A percentile compares a stretch with the other conserved stretches of the same genome.
phyloP scores from a whole-genome alignment of 306 rosid species.

The Cotoneaster glaucophyllus region DNA sequence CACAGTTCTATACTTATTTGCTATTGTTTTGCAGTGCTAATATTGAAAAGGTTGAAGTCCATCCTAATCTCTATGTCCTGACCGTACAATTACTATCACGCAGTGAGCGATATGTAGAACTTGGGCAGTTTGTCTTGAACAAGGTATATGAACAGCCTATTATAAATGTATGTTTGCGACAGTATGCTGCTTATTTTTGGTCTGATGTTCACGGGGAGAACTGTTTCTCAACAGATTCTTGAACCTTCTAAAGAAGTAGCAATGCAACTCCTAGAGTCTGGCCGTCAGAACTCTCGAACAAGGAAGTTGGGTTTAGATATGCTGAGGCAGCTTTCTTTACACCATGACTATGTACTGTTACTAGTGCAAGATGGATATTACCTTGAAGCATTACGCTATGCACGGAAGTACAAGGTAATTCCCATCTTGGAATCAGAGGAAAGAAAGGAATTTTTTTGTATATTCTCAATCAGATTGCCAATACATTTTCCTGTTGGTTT shows the following conservation, averaged over 20 bases:
- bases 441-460: neutral
- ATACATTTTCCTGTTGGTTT: neutral
- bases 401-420: constrained; percentile 70
- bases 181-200: constrained; percentile 8
- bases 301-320: constrained; percentile 93
- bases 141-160: constrained; percentile 45
- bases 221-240: constrained; percentile 50
- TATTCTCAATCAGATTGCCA: neutral
- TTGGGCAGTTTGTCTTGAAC: constrained; percentile 70
- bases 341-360: constrained; percentile 71
- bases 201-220: constrained; percentile 15
- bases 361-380: constrained; percentile 89
- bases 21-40: constrained; percentile 55
- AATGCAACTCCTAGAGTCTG: constrained; percentile 81
- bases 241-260: constrained; percentile 97
- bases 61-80: constrained; percentile 61
- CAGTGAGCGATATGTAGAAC: constrained; percentile 75
- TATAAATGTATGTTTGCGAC: neutral
- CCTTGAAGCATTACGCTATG: constrained; percentile 86
- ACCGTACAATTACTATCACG: constrained; percentile 70
- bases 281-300: constrained; percentile 59
- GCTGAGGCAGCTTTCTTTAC: constrained; percentile 89
- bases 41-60: constrained; percentile 66
- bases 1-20: neutral
- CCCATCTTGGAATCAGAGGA: neutral